These are phyloP conservation scores for Choiromyces venosus DNA, from an alignment of 495 filamentous ascomycete species.

Conservation along the genomic window DNA sequence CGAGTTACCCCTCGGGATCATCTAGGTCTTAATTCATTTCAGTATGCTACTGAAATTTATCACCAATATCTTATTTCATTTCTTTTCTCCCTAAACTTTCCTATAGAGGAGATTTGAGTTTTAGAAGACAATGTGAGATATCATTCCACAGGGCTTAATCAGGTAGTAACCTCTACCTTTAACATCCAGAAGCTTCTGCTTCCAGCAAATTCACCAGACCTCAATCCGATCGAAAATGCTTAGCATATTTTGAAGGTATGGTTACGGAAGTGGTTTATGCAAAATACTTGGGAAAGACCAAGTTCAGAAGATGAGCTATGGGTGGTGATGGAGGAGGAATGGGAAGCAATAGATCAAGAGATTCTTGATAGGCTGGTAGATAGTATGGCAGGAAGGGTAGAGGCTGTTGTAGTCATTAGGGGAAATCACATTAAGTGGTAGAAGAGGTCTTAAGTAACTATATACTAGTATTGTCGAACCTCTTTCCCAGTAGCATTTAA, in stretches of 20 bases:
- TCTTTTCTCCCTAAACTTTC: background rate
- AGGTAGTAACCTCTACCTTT: background rate
- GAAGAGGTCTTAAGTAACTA: background rate
- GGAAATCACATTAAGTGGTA: slow-evolving; percentile 13
- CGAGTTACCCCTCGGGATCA: background rate
- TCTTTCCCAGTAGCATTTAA: no score
- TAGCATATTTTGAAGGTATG: slow-evolving; percentile 5
- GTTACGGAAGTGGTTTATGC: slow-evolving; percentile 1
- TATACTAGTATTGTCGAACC: no score
- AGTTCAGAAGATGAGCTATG: slow-evolving; percentile 10
- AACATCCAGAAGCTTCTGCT: slow-evolving; percentile 8
- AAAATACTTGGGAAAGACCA: slow-evolving; percentile 5
- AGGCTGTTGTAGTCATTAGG: background rate
- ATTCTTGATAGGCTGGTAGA: slow-evolving; percentile 2
- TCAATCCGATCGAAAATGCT: slow-evolving; percentile 16
- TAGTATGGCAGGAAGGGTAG: slow-evolving; percentile 14
- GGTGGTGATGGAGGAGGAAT: slow-evolving; percentile 13
- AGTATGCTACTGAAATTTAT: slow-evolving; percentile 15
- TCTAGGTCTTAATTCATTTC: slow-evolving; percentile 10
- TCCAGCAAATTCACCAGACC: slow-evolving; percentile 17
- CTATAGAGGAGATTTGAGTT: background rate
- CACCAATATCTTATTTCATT: slow-evolving; percentile 7
- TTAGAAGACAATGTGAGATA: slow-evolving; percentile 11
- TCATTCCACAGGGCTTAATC: background rate
- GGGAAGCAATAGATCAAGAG: slow-evolving; percentile 10